A percentile compares a stretch with the other conserved stretches of the same genome.
Conservation (phyloP, 2,329 filamentous ascomycete species). For the Colletotrichum sp. region DNA sequence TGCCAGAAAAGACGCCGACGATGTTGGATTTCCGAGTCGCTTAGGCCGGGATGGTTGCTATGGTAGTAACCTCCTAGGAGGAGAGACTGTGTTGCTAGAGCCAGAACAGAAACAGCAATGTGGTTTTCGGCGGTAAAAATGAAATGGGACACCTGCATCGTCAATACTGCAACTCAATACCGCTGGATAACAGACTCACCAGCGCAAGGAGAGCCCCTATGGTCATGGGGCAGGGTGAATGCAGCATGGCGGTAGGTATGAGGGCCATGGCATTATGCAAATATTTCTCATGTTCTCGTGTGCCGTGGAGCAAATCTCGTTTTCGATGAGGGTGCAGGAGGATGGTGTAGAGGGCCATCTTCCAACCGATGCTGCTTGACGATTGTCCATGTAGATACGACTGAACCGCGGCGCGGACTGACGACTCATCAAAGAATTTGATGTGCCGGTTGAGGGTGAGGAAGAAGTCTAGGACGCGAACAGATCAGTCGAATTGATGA, state of each 20-base stretch:
- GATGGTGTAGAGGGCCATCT: neutral
- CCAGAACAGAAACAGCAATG: neutral
- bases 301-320: neutral
- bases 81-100: neutral
- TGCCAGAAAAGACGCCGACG: constrained; percentile 8
- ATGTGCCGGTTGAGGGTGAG: neutral
- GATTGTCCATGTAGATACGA: neutral
- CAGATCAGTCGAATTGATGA: neutral
- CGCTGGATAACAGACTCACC: neutral
- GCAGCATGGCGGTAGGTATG: neutral
- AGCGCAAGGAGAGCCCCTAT: constrained; percentile 1
- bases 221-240: neutral
- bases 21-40: neutral
- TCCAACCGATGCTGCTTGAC: neutral
- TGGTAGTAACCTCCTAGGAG: constrained; percentile 6
- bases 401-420: neutral
- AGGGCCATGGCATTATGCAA: neutral
- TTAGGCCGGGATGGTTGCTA: neutral
- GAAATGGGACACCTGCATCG: neutral
- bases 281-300: neutral
- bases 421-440: neutral
- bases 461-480: neutral
- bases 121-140: constrained; percentile 11
- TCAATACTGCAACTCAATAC: neutral
- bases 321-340: neutral